Base-by-base conservation (phyloP, 2,329 filamentous ascomycete species). In the Penicillium vulpinum region DNA sequence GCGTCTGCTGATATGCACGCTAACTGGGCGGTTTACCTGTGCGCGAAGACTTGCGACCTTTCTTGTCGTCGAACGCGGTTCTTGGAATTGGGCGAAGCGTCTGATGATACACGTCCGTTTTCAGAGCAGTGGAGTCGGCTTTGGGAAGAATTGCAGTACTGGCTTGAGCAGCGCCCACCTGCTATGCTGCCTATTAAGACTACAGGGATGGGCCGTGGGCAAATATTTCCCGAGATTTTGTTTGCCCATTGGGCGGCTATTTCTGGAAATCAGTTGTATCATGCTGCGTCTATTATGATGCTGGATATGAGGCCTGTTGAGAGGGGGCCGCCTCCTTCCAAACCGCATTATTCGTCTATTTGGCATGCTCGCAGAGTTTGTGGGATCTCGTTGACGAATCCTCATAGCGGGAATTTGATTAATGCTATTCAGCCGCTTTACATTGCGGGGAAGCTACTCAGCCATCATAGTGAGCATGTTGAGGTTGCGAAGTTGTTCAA, bases 21-120 rank as follows among this genome's bases (percentile, higher is more conserved):
- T 28, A 85, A 85, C 62, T 83, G 81, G 62, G 75, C 82, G n/a
- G 82, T 85, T 2, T 85, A 81, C 58, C 74, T 86, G 1, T 80
- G 77, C 49, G 80, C 82, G 1, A 77, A 77, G 50, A 78, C 78
- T 1, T 81, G 78, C 60, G 77, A 82, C 62, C 75, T 85, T 5
- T 71, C 81, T 10, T 76, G 78, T 21, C 73, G 78, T 22, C 77
- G 77, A 29, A 81, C 80, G 6, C 75, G 77, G 39, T 77, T 75
- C 56, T 58, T 77, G 5, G 80, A 82, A 59, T 70, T 81, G 2
- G 77, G 76, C 6, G 75, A 80, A 58, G 64, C 70, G 24, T 77
- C 78, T 49, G 74, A 73, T 6, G 78, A 78, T 51, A 66, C 74
- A 31, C 67, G 73, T 3, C 64, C 66, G 1, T 82, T 80, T 57